Percentiles rank a stretch among this genome's conserved stretches.
Conservation (phyloP, 768 basidiomycete genomes). For the Xerocomellus dryophilus region DNA sequence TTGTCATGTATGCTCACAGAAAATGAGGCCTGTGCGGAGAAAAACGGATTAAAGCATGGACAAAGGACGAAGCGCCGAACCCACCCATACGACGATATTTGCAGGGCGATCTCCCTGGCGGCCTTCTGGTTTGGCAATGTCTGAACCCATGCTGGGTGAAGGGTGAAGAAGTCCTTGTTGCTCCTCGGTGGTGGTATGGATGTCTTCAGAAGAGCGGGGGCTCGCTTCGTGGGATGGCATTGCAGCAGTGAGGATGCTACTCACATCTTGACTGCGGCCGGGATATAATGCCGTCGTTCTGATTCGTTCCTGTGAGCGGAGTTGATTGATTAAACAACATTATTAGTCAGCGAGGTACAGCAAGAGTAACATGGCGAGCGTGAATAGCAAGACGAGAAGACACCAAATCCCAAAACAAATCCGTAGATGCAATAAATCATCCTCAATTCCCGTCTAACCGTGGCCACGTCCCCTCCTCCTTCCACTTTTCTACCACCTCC, state of each 20-base stretch:
- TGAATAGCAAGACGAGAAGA: slow-evolving; percentile 7
- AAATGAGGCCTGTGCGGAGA: slow-evolving; percentile 11
- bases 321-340: slow-evolving; percentile 20
- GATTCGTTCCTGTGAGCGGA: background rate
- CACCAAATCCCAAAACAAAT: slow-evolving; percentile 17
- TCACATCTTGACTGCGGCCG: too few species aligned
- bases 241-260: too few species aligned
- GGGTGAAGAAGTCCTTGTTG: slow-evolving; percentile 14
- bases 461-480: slow-evolving; percentile 55
- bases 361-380: slow-evolving; percentile 15
- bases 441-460: slow-evolving; percentile 19
- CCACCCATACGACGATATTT: slow-evolving; percentile 35
- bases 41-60: background rate
- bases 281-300: too few species aligned
- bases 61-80: slow-evolving; percentile 9
- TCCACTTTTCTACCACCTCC: slow-evolving; percentile 80
- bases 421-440: slow-evolving; percentile 8
- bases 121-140: slow-evolving; percentile 34
- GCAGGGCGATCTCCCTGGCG: slow-evolving; percentile 39
- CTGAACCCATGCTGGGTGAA: slow-evolving; percentile 21
- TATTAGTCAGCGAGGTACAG: slow-evolving; percentile 30
- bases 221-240: background rate
- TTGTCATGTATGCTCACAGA: slow-evolving; percentile 9
- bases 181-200: slow-evolving; percentile 5
- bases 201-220: background rate